Conservation (phyloP, 179 eudicot species). For the Spergularia azorica region DNA sequence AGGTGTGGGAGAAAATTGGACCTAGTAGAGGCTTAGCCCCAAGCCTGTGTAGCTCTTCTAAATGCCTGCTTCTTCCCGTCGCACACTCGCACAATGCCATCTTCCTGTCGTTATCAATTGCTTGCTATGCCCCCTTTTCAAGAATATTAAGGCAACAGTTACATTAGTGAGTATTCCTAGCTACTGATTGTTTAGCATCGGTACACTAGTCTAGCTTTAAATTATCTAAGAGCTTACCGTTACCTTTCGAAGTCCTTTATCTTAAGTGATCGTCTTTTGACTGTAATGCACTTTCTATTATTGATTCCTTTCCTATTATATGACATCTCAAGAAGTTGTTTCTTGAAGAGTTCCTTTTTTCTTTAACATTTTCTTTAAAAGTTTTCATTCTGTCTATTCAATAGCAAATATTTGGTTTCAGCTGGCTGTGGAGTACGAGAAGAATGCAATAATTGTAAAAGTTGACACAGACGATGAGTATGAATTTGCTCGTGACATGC, state of each 20-base stretch:
- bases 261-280: too few species aligned
- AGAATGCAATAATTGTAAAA: constrained; percentile 71
- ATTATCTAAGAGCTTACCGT: neutral
- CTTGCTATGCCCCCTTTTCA: too few species aligned
- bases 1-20: too few species aligned
- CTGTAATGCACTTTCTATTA: neutral
- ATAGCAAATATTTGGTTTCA: constrained; percentile 28
- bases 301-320: neutral
- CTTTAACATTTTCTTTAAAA: neutral
- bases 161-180: neutral
- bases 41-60: too few species aligned
- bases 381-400: neutral
- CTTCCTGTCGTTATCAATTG: too few species aligned
- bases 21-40: too few species aligned
- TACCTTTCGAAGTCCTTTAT: neutral
- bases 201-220: neutral
- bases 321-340: neutral
- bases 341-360: neutral
- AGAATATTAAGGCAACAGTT: too few species aligned
- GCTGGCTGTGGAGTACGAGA: constrained; percentile 96
- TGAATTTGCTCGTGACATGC: constrained; percentile 95
- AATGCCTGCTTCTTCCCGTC: too few species aligned
- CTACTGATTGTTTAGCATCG: neutral
- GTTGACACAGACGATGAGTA: constrained; percentile 97
- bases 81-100: too few species aligned